These are phyloP conservation scores for Fusarium albosuccineum DNA, from an alignment of 2,329 filamentous ascomycete species.

Conservation along the genomic window DNA sequence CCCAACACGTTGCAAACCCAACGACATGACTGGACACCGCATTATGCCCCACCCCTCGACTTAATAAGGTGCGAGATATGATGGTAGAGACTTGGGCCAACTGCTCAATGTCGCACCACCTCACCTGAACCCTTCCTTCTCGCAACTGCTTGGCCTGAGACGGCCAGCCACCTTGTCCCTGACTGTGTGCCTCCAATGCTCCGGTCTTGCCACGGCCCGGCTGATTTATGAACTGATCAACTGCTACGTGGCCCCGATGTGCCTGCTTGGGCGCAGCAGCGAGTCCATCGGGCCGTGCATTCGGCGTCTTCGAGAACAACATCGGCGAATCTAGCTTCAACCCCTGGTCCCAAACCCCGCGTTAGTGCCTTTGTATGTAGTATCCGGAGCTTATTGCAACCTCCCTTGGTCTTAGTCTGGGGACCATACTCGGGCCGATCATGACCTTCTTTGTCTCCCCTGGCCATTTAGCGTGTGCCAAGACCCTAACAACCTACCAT, in stretches of 20 bases:
- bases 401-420: conserved; percentile 1
- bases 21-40: no score
- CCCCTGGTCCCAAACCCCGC: neutral
- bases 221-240: neutral
- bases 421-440: neutral
- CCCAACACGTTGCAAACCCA: no score
- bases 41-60: no score
- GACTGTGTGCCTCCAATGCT: neutral
- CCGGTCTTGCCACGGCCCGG: neutral
- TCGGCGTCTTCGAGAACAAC: neutral
- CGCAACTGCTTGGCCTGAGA: neutral
- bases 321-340: neutral
- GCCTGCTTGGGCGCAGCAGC: neutral
- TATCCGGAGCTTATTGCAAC: conserved; percentile 1
- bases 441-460: neutral
- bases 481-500: neutral
- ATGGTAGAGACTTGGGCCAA: neutral
- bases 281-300: neutral
- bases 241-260: neutral
- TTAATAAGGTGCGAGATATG: no score
- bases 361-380: conserved; percentile 1
- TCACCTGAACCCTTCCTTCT: neutral
- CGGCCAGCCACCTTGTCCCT: neutral
- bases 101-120: neutral
- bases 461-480: neutral